phyloP scores from a whole-genome alignment of 2,329 filamentous ascomycete species.

The Aureobasidium sp. region DNA sequence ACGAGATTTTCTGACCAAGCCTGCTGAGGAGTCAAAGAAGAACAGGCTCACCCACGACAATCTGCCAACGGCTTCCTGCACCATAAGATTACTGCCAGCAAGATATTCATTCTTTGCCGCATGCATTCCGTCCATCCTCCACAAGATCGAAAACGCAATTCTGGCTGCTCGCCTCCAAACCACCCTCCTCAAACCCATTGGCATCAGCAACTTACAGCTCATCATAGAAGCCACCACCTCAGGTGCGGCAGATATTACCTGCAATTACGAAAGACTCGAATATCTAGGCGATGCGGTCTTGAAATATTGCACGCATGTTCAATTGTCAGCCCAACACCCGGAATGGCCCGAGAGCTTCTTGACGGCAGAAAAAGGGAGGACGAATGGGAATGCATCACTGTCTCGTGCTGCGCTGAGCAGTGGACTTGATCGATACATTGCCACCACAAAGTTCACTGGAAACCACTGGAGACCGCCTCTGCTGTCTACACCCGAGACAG shows the following conservation, averaged over 20 bases:
- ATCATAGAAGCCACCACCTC: constrained; percentile 65
- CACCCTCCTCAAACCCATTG: constrained; percentile 48
- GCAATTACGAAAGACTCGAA: constrained; percentile 77
- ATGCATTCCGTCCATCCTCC: constrained; percentile 65
- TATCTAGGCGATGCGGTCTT: constrained; percentile 80
- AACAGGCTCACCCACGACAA: not conserved
- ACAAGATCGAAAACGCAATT: constrained; percentile 59
- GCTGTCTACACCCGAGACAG: constrained; percentile 25
- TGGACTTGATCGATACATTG: constrained; percentile 66
- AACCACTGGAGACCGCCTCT: constrained; percentile 66
- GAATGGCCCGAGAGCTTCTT: constrained; percentile 72
- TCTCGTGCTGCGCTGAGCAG: constrained; percentile 54
- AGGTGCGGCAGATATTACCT: constrained; percentile 50
- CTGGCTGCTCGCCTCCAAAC: constrained; percentile 54
- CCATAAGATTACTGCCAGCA: constrained; percentile 40
- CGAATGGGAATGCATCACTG: constrained; percentile 60
- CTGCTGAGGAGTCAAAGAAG: constrained; percentile 12
- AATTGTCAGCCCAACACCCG: constrained; percentile 54
- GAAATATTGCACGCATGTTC: constrained; percentile 64
- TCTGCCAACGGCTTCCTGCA: constrained; percentile 44
- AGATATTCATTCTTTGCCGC: constrained; percentile 45
- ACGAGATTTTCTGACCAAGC: constrained; percentile 52
- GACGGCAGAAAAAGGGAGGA: constrained; percentile 57
- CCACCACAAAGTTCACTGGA: constrained; percentile 60
- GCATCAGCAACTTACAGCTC: constrained; percentile 48